A percentile compares a stretch with the other conserved stretches of the same genome.
These are phyloP conservation scores for Rostrohypoxylon terebratum DNA, from an alignment of 495 filamentous ascomycete genomes.

Conservation along the genomic window DNA sequence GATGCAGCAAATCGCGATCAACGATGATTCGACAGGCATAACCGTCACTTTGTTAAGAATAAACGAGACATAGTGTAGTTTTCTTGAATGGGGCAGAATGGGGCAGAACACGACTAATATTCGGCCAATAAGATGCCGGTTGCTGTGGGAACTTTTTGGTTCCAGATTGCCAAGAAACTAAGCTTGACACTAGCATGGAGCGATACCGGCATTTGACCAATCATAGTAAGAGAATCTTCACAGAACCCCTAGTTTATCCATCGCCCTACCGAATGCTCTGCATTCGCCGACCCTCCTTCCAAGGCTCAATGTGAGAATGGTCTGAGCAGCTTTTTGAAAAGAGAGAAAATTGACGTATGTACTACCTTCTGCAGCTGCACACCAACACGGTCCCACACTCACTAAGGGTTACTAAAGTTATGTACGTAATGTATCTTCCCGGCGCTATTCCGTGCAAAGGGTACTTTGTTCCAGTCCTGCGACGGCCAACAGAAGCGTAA, in stretches of 20 bases:
- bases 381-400: constrained; percentile 20
- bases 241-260: constrained; percentile 24
- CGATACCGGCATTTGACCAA: constrained; percentile 31
- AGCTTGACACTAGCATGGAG: constrained; percentile 21
- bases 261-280: constrained; percentile 41
- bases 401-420: constrained; percentile 9
- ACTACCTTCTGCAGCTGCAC: constrained; percentile 23
- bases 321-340: constrained; percentile 29
- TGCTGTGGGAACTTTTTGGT: constrained; percentile 36
- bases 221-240: constrained; percentile 5
- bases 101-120: neutral
- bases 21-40: constrained; percentile 36
- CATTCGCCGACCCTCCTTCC: constrained; percentile 34
- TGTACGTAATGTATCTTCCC: constrained; percentile 20
- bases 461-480: constrained; percentile 18
- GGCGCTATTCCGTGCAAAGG: neutral
- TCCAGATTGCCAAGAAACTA: constrained; percentile 40
- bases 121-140: constrained; percentile 28
- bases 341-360: constrained; percentile 27
- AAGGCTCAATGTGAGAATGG: constrained; percentile 31
- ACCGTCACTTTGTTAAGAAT: constrained; percentile 27
- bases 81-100: constrained; percentile 14
- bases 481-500: constrained; percentile 18
- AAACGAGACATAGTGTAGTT: constrained; percentile 19
- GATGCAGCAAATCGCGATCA: constrained; percentile 39